Percentiles rank a stretch among this genome's conserved stretches.
Evolutionary conservation across 1,284 basidiomycete genomes (phyloP).

Genomic region (Cryptococcus sp.): DNA sequence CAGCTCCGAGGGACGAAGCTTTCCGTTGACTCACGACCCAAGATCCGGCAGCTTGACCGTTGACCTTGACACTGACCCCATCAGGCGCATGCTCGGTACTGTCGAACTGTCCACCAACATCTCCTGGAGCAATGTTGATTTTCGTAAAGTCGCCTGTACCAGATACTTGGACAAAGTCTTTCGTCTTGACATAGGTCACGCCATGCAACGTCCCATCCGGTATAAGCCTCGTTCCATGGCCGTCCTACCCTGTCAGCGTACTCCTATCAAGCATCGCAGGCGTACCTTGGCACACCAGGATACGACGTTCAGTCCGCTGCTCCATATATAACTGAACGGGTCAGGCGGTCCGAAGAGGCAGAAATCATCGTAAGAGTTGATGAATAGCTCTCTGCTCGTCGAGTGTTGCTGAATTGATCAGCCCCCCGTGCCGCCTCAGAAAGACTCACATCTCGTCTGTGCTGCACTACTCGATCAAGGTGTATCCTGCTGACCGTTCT

Average conservation of each 20-base stretch:
- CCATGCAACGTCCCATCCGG: constrained; percentile 34
- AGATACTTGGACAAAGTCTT: constrained; percentile 33
- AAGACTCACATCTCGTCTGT: constrained; percentile 2
- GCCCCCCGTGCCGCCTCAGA: neutral
- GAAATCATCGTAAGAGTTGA: constrained; percentile 25
- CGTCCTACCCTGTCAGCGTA: constrained; percentile 5
- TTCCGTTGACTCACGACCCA: constrained; percentile 42
- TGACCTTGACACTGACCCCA: constrained; percentile 18
- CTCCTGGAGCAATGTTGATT: constrained; percentile 30
- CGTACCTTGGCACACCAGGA: constrained; percentile 32
- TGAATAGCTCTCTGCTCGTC: constrained; percentile 10
- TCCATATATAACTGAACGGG: constrained; percentile 16
- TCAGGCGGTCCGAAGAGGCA: constrained; percentile 30
- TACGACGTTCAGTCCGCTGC: constrained; percentile 18
- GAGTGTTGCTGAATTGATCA: constrained; percentile 5
- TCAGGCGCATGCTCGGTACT: constrained; percentile 17
- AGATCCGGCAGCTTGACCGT: constrained; percentile 13
- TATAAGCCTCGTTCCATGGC: constrained; percentile 24
- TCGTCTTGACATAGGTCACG: constrained; percentile 33
- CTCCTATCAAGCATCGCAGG: neutral
- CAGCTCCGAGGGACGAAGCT: neutral
- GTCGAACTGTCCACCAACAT: constrained; percentile 35
- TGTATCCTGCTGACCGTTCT: neutral
- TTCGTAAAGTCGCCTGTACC: constrained; percentile 38
- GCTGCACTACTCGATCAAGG: neutral